Conservation (phyloP, 495 filamentous ascomycete genomes). For the Entonaema liquescens region DNA sequence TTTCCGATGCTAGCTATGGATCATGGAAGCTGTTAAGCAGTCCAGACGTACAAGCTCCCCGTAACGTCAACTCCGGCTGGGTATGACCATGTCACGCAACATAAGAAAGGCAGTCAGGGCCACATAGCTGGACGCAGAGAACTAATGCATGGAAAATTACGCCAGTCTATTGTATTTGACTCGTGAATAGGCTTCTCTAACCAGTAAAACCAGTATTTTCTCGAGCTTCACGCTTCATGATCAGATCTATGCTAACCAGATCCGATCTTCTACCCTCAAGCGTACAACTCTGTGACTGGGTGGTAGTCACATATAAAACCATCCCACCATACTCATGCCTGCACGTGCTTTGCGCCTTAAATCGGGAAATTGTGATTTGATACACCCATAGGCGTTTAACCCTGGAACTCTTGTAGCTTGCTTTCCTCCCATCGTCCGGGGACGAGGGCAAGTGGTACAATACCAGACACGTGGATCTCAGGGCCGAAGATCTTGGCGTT, state of each 20-base stretch:
- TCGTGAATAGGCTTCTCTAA: conserved; percentile 31
- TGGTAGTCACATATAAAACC: conserved; percentile 22
- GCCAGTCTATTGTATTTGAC: conserved; percentile 37
- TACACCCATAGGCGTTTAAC: conserved; percentile 43
- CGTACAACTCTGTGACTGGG: conserved; percentile 20
- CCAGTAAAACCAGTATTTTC: conserved; percentile 28
- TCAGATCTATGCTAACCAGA: conserved; percentile 34
- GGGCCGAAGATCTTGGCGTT: conserved; percentile 97
- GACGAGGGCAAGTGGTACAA: conserved; percentile 69
- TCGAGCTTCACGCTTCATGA: conserved; percentile 19
- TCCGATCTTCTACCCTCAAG: conserved; percentile 29
- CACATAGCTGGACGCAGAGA: background rate
- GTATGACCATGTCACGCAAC: too few relatives aligned
- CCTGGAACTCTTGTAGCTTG: conserved; percentile 63
- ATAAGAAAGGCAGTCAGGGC: too few relatives aligned
- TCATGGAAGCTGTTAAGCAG: too few relatives aligned
- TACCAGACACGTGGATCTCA: conserved; percentile 85
- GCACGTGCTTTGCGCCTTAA: conserved; percentile 28
- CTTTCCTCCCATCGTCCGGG: conserved; percentile 63
- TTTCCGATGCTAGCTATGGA: too few relatives aligned
- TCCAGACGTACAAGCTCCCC: too few relatives aligned
- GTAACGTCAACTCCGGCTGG: too few relatives aligned
- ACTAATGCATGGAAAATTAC: conserved; percentile 22
- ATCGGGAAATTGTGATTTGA: conserved; percentile 24
- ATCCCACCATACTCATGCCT: conserved; percentile 22